Evolutionary conservation across 805 yeast species (phyloP).

Genomic region (Kazachstania psychrophila): DNA sequence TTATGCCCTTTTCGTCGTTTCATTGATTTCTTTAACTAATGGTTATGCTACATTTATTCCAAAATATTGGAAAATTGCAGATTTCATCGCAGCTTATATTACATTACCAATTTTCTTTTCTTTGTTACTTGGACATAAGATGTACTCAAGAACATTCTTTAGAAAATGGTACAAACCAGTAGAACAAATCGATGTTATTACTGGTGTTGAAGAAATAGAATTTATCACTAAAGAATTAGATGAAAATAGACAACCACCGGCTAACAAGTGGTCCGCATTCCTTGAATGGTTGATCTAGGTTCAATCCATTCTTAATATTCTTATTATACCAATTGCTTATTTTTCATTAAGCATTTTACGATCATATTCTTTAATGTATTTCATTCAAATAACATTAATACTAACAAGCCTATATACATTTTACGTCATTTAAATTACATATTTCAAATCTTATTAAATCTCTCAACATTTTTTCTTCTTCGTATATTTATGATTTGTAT

Average conservation of each 20-base stretch:
- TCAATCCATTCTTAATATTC: no score
- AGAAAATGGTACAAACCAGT: conserved; percentile 39
- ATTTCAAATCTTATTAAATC: no score
- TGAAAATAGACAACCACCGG: conserved; percentile 18
- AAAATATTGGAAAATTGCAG: conserved; percentile 39
- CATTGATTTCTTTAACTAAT: conserved; percentile 54
- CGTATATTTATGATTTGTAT: no score
- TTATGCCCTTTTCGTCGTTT: conserved; percentile 41
- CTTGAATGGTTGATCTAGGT: conserved; percentile 8
- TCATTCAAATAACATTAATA: no score
- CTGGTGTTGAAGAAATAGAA: conserved; percentile 55
- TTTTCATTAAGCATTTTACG: no score
- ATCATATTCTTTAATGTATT: no score
- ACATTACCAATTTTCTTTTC: conserved; percentile 39
- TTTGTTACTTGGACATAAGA: conserved; percentile 51
- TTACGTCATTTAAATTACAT: no score
- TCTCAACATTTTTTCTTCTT: no score
- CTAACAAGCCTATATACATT: no score
- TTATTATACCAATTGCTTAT: no score
- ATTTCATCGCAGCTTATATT: conserved; percentile 65
- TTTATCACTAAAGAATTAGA: conserved; percentile 35
- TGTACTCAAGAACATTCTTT: conserved; percentile 35
- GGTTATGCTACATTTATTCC: conserved; percentile 60
- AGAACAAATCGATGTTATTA: conserved; percentile 49
- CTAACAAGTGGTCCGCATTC: conserved; percentile 13